Percentiles rank a stretch among this genome's conserved stretches.
phyloP scores from a whole-genome alignment of 495 filamentous ascomycete species.

The Neurospora tetrasperma region DNA sequence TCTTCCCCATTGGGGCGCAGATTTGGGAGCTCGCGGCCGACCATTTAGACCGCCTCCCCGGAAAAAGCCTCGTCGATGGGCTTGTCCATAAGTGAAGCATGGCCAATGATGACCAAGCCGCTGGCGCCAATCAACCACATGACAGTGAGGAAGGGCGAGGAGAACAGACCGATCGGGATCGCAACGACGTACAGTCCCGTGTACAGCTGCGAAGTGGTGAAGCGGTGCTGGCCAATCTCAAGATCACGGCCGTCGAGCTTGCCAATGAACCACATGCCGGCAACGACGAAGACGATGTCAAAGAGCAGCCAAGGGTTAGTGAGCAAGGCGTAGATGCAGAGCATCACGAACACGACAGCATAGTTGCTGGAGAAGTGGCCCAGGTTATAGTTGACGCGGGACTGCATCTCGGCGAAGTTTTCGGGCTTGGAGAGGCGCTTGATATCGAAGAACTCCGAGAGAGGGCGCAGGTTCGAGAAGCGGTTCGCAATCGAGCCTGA shows the following conservation, averaged over 20 bases:
- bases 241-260: constrained; percentile 81
- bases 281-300: constrained; percentile 76
- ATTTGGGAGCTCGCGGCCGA: constrained; percentile 98
- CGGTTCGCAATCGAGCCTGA: constrained; percentile 64
- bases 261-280: constrained; percentile 81
- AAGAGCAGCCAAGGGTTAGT: constrained; percentile 78
- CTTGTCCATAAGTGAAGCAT: constrained; percentile 94
- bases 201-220: constrained; percentile 91
- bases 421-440: constrained; percentile 90
- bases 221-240: constrained; percentile 67
- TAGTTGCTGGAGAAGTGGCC: constrained; percentile 98
- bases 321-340: constrained; percentile 89
- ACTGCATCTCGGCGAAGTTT: constrained; percentile 85
- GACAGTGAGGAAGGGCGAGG: constrained; percentile 67
- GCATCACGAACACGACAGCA: constrained; percentile 82
- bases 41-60: constrained; percentile 99
- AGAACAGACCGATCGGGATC: constrained; percentile 72
- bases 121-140: constrained; percentile 94
- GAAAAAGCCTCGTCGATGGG: constrained; percentile 99
- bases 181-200: constrained; percentile 72
- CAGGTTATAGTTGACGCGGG: constrained; percentile 93
- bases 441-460: constrained; percentile 90
- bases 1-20: constrained; percentile 96
- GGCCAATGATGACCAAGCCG: constrained; percentile 84
- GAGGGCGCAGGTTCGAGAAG: constrained; percentile 84